Evolutionary conservation across 2,329 filamentous ascomycete species (phyloP), one percentile per base, ranked within the genome.

Genomic region (Laburnicola sp.): DNA sequence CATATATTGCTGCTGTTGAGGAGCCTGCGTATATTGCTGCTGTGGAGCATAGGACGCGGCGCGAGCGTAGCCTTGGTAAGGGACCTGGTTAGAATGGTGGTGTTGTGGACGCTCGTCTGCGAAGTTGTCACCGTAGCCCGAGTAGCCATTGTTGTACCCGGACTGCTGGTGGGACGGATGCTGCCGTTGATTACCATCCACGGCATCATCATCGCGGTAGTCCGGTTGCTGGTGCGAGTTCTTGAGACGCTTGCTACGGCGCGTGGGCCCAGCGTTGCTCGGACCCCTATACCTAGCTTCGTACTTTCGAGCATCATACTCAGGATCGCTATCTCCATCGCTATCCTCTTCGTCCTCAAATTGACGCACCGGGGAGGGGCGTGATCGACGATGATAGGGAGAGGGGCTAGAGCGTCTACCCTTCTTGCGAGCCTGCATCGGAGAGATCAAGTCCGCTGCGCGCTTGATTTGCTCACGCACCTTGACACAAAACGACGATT

Each of bases 131-230:
- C 16, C 16, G 16, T 16, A 16, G 16, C 16, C 16, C 16, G 16
- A 16, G 16, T 16, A 16, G 16, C 16, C 16, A 16, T 16, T 16
- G 16, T 16, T 16, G 16, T 16, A 21, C 10, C 11, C 6, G 9
- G 7, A 11, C 10, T n/a, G 35, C 35, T 9, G 6, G 35, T 37
- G 35, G 10, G 35, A 21, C 35, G 35, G 9, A 16, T 6, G 30
- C 7, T 32, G 7, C 16, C 16, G 16, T 16, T 16, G 16, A 16
- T 10, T 21, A 9, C 16, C 27, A 30, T 27, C 22, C 9, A 36
- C 46, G 27, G 30, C 23, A 4, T 41, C 31, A 22, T 48, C 46
- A 22, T 48, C 46, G 6, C 8, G 23, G 38, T 48, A 48, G 31
- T 37, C 23, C 16, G 46, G 46, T 16, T 48, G 38, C 37, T 36